Conservation (phyloP, 805 yeast genomes). For the Yarrowia osloensis region DNA sequence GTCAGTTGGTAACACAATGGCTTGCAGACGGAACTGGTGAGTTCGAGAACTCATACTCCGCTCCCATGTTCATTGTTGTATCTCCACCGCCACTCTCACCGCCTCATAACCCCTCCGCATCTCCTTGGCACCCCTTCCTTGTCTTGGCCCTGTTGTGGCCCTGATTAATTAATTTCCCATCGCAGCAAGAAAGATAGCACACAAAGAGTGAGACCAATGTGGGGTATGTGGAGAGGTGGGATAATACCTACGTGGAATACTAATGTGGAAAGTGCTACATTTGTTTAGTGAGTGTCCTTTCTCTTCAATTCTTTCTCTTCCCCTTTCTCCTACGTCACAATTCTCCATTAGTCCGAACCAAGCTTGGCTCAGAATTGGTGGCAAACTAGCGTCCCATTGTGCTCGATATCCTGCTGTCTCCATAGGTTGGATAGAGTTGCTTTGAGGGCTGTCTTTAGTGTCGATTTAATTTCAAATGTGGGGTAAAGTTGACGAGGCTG, state of each 20-base stretch:
- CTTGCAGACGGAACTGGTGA: too few relatives aligned
- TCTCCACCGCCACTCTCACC: too few relatives aligned
- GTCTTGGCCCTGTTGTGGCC: neutral
- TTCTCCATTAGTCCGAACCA: neutral
- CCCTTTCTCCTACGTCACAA: too few relatives aligned
- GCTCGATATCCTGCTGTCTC: neutral
- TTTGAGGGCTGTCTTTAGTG: neutral
- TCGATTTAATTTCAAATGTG: neutral
- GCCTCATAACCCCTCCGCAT: too few relatives aligned
- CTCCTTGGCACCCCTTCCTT: neutral
- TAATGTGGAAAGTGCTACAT: too few relatives aligned
- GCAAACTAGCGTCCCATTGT: neutral
- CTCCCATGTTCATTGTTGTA: too few relatives aligned
- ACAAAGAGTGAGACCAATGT: constrained; percentile 9
- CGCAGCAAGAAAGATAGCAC: neutral
- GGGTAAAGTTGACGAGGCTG: constrained; percentile 1
- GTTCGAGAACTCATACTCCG: too few relatives aligned
- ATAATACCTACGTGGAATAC: neutral
- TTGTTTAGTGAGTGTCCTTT: too few relatives aligned
- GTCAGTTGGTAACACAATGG: too few relatives aligned
- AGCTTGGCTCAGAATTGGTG: too few relatives aligned
- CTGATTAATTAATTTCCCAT: neutral
- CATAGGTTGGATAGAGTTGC: neutral
- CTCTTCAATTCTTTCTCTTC: too few relatives aligned
- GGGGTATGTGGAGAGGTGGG: neutral